A percentile compares a stretch with the other conserved stretches of the same genome.
Evolutionary conservation across 202 grass and related monocot species (phyloP).

Genomic region (Dendrocalamus latiflorus): DNA sequence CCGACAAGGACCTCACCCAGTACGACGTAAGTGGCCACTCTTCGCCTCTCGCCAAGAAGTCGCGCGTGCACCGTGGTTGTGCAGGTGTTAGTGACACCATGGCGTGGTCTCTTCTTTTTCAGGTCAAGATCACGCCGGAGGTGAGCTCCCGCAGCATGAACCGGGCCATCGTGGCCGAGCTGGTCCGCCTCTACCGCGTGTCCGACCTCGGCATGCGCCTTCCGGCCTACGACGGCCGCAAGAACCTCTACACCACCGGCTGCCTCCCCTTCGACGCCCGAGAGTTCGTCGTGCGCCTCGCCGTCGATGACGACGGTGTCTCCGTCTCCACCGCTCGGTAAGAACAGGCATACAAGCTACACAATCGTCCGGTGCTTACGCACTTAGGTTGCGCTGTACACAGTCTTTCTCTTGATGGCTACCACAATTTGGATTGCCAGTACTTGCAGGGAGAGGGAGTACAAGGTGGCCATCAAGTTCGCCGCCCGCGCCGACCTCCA

Average conservation of each 20-base stretch:
- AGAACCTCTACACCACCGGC: conserved; percentile 93
- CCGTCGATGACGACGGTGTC: conserved; percentile 54
- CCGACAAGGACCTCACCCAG: conserved; percentile 95
- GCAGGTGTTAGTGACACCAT: background rate
- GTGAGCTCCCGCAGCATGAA: conserved; percentile 80
- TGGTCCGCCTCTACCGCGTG: conserved; percentile 75
- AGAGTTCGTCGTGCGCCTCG: conserved; percentile 77
- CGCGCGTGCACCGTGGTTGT: too few relatives aligned
- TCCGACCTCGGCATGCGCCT: conserved; percentile 84
- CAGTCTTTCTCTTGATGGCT: background rate
- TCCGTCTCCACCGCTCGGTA: conserved; percentile 13
- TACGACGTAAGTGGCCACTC: conserved; percentile 67
- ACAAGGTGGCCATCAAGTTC: conserved; percentile 85
- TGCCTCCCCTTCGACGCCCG: conserved; percentile 70
- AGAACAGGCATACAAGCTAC: too few relatives aligned
- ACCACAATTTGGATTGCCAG: background rate
- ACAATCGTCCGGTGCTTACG: background rate
- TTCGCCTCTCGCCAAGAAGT: background rate
- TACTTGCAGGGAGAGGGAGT: conserved; percentile 78
- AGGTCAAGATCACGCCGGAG: conserved; percentile 93
- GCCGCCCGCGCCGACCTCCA: conserved; percentile 89
- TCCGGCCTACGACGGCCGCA: conserved; percentile 96
- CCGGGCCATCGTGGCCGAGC: conserved; percentile 83
- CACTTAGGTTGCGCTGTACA: too few relatives aligned
- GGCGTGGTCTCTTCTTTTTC: background rate